Percentiles rank a stretch among this genome's conserved stretches.
Evolutionary conservation across 2,329 filamentous ascomycete genomes (phyloP).

Genomic region (Colletotrichum eremochloae): DNA sequence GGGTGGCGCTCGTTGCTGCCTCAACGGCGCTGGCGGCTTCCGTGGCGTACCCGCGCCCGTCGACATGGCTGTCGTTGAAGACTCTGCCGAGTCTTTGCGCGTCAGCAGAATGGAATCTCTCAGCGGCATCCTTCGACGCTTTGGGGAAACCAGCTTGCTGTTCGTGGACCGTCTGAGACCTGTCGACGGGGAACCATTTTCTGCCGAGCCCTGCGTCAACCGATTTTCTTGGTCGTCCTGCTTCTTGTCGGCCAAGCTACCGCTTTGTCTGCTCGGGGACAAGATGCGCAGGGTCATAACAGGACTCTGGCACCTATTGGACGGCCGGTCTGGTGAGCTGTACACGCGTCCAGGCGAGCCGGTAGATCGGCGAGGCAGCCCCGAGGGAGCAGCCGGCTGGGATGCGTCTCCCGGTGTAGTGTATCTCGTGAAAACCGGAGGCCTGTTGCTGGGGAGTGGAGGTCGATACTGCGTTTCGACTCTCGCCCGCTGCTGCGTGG

Average conservation of each 20-base stretch:
- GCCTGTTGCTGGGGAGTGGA: slow-evolving; percentile 21
- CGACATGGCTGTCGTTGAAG: not conserved
- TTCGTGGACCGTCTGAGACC: slow-evolving; percentile 16
- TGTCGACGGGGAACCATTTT: not conserved
- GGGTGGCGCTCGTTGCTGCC: not conserved
- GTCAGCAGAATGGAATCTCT: slow-evolving; percentile 36
- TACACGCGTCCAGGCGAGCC: slow-evolving; percentile 28
- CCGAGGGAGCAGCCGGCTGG: not conserved
- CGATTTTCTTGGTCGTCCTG: slow-evolving; percentile 24
- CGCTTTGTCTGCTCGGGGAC: slow-evolving; percentile 22
- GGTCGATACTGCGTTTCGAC: slow-evolving; percentile 24
- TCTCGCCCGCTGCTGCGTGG: slow-evolving; percentile 19
- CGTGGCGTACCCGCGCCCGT: not conserved
- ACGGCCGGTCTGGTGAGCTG: slow-evolving; percentile 28
- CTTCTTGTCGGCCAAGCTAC: not conserved
- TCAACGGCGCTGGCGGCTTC: not conserved
- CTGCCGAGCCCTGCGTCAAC: not conserved
- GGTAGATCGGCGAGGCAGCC: slow-evolving; percentile 16
- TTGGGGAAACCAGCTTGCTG: slow-evolving; percentile 17
- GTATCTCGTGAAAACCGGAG: slow-evolving; percentile 19
- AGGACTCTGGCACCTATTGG: slow-evolving; percentile 26
- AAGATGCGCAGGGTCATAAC: slow-evolving; percentile 35
- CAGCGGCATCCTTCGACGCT: slow-evolving; percentile 26
- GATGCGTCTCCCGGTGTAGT: slow-evolving; percentile 24
- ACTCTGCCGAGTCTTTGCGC: slow-evolving; percentile 25